A percentile compares a stretch with the other conserved stretches of the same genome.
Conservation (phyloP, 768 basidiomycete species). For the Pleurotus tuoliensis region DNA sequence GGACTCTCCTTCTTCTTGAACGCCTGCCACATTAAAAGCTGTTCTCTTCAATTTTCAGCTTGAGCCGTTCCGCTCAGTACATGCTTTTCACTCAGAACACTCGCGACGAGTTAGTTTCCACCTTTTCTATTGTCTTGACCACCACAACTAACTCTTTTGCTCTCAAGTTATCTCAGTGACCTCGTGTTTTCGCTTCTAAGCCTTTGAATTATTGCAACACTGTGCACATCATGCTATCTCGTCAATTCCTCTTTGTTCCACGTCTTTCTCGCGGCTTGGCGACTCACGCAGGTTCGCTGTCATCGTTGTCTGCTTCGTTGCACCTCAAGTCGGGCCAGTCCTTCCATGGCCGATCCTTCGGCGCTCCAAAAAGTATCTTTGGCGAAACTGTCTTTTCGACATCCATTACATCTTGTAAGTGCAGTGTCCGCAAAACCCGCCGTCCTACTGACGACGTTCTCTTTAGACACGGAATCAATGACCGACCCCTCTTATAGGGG, state of each 20-base stretch:
- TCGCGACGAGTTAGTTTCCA: slow-evolving; percentile 72
- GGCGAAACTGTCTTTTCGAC: slow-evolving; percentile 99
- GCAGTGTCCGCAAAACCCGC: neutral
- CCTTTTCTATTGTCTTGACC: slow-evolving; percentile 18
- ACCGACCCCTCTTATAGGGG: slow-evolving; percentile 98
- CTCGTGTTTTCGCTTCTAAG: slow-evolving; percentile 77
- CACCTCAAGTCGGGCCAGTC: slow-evolving; percentile 95
- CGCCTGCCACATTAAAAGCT: neutral
- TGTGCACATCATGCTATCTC: slow-evolving; percentile 49
- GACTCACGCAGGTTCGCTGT: slow-evolving; percentile 51
- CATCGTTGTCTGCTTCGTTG: slow-evolving; percentile 69
- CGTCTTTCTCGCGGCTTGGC: slow-evolving; percentile 55
- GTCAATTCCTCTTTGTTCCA: slow-evolving; percentile 46
- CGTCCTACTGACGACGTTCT: neutral
- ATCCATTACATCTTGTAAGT: slow-evolving; percentile 94
- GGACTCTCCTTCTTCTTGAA: neutral
- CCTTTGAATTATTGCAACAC: slow-evolving; percentile 20
- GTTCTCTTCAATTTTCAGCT: slow-evolving; percentile 8
- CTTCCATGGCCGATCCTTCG: slow-evolving; percentile 87
- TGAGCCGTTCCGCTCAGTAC: slow-evolving; percentile 26
- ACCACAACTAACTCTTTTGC: slow-evolving; percentile 1
- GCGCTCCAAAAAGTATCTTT: slow-evolving; percentile 79
- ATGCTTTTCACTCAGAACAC: slow-evolving; percentile 87
- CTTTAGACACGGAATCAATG: slow-evolving; percentile 95
- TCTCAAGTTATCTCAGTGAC: slow-evolving; percentile 79